Evolutionary conservation across 1,284 basidiomycete species (phyloP).

Genomic region (Lentinus polychrous): DNA sequence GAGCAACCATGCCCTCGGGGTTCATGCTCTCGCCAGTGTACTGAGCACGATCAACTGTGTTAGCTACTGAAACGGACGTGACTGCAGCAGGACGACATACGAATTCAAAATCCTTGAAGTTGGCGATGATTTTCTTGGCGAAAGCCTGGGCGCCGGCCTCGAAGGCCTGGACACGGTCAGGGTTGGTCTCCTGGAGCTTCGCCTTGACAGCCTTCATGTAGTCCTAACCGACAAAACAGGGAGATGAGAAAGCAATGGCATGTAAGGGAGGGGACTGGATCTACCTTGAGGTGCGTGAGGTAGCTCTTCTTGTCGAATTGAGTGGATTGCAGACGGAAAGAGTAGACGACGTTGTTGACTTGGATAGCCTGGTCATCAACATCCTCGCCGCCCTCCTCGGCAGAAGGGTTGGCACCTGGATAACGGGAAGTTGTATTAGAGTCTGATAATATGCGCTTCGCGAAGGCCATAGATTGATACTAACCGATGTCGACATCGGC

Average conservation of each 20-base stretch:
- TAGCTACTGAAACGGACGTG: background rate
- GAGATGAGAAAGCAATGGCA: background rate
- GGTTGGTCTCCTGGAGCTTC: conserved; percentile 50
- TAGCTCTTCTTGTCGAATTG: conserved; percentile 91
- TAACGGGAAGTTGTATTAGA: conserved; percentile 1
- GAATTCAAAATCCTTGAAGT: conserved; percentile 91
- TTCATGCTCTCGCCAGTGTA: conserved; percentile 88
- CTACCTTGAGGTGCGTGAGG: conserved; percentile 82
- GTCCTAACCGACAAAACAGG: conserved; percentile 27
- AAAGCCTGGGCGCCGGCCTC: conserved; percentile 76
- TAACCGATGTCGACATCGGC: conserved; percentile 87
- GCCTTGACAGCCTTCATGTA: conserved; percentile 83
- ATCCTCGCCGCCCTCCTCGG: conserved; percentile 82
- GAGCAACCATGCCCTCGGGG: conserved; percentile 83
- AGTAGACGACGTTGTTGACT: conserved; percentile 92
- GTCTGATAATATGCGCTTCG: background rate
- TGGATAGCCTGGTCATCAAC: conserved; percentile 72
- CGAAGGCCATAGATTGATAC: conserved; percentile 17
- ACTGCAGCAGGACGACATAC: conserved; percentile 35
- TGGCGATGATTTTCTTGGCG: conserved; percentile 85
- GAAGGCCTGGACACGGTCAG: conserved; percentile 73
- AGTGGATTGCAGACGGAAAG: conserved; percentile 85
- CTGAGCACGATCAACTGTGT: conserved; percentile 29
- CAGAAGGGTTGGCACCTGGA: conserved; percentile 88
- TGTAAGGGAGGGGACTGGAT: conserved; percentile 6